Conservation (phyloP, 345 rosid species). For the Durio zibethinus region DNA sequence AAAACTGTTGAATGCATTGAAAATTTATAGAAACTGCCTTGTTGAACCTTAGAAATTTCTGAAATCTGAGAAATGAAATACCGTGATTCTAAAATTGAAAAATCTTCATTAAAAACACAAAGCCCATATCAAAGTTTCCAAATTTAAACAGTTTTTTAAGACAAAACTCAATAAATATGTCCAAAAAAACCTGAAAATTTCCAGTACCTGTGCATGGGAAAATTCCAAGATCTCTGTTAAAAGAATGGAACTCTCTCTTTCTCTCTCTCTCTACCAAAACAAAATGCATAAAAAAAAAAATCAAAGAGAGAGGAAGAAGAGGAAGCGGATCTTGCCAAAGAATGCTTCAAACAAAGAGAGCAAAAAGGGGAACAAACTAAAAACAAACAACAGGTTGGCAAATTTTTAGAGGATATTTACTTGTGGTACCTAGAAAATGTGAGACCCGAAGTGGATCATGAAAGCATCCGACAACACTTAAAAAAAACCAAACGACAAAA, state of each 20-base stretch:
- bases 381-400: background rate
- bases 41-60: background rate
- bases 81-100: background rate
- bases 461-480: background rate
- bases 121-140: conserved; percentile 6
- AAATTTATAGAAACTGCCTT: background rate
- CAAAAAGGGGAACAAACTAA: background rate
- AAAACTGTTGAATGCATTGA: background rate
- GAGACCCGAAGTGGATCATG: background rate
- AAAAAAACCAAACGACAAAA: background rate
- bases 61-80: background rate
- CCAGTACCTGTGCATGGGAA: conserved; percentile 4
- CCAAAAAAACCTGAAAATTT: background rate
- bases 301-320: background rate
- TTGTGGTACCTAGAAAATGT: background rate
- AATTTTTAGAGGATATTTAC: background rate
- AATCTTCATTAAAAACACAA: conserved; percentile 2
- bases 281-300: background rate
- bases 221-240: background rate
- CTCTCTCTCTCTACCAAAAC: background rate
- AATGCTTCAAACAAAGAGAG: background rate
- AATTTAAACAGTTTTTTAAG: background rate
- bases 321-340: background rate
- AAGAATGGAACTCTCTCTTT: background rate
- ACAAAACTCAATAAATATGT: background rate